Evolutionary conservation across 1,284 basidiomycete genomes (phyloP).

Genomic region (Cryptococcus sp.): DNA sequence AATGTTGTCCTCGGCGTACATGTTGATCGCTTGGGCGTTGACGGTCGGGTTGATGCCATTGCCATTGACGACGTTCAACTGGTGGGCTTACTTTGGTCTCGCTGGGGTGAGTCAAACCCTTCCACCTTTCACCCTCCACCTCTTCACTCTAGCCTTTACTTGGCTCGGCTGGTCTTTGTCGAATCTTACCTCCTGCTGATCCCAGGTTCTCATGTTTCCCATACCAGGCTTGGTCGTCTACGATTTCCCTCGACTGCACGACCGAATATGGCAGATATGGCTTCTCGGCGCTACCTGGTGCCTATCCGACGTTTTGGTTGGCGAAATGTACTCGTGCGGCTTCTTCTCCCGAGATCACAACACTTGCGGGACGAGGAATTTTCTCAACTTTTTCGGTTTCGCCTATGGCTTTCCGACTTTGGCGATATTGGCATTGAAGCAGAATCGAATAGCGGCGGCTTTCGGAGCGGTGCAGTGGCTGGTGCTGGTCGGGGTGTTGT

Average conservation of each 20-base stretch:
- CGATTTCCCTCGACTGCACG: slow-evolving; percentile 32
- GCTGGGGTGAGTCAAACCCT: slow-evolving; percentile 27
- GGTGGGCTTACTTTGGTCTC: slow-evolving; percentile 32
- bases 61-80: slow-evolving; percentile 24
- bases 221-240: slow-evolving; percentile 34
- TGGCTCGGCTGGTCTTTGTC: not conserved
- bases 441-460: slow-evolving; percentile 62
- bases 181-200: not conserved
- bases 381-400: slow-evolving; percentile 30
- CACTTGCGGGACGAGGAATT: slow-evolving; percentile 26
- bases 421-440: slow-evolving; percentile 66
- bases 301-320: slow-evolving; percentile 33
- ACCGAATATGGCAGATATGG: slow-evolving; percentile 35
- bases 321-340: slow-evolving; percentile 36
- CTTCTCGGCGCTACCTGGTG: slow-evolving; percentile 36
- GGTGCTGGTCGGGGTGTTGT: slow-evolving; percentile 55
- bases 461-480: slow-evolving; percentile 55
- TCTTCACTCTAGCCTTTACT: not conserved
- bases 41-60: slow-evolving; percentile 24
- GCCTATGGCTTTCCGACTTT: slow-evolving; percentile 65
- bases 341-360: slow-evolving; percentile 22
- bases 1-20: slow-evolving; percentile 28
- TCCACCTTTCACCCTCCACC: not conserved
- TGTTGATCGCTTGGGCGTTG: slow-evolving; percentile 37
- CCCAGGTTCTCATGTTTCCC: slow-evolving; percentile 35